A percentile compares a stretch with the other conserved stretches of the same genome.
phyloP scores from a whole-genome alignment of 176 grass and related monocot species.

The Oryza australiensis region DNA sequence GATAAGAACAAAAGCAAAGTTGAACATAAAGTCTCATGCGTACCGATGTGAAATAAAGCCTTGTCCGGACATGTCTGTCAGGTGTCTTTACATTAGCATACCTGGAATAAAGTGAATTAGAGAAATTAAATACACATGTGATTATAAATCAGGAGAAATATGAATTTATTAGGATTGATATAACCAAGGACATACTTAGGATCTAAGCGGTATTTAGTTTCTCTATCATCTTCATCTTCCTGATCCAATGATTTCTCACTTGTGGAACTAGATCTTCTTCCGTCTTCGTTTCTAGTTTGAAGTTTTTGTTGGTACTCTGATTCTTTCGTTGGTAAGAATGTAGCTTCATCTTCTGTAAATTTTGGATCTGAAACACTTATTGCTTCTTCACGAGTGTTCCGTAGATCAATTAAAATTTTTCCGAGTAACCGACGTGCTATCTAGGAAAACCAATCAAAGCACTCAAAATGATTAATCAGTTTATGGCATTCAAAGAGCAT shows the following conservation, averaged over 20 bases:
- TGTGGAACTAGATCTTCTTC: slow-evolving; percentile 66
- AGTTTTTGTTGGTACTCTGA: slow-evolving; percentile 60
- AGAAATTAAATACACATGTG: slow-evolving; percentile 22
- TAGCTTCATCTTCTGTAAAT: slow-evolving; percentile 55
- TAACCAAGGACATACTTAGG: slow-evolving; percentile 66
- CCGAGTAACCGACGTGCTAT: slow-evolving; percentile 95
- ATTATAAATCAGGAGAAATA: slow-evolving; percentile 19
- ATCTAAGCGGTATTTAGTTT: slow-evolving; percentile 98
- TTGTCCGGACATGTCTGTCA: slow-evolving; percentile 96
- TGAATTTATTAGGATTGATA: neutral
- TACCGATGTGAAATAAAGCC: slow-evolving; percentile 99
- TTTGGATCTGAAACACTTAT: slow-evolving; percentile 71
- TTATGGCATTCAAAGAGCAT: neutral
- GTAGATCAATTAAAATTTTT: slow-evolving; percentile 92
- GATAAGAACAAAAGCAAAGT: slow-evolving; percentile 29
- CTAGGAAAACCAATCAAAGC: slow-evolving; percentile 40
- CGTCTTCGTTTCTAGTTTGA: slow-evolving; percentile 66
- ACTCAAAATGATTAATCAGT: neutral
- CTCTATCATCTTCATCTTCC: slow-evolving; percentile 95
- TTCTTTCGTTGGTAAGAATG: slow-evolving; percentile 51
- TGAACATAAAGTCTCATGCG: neutral
- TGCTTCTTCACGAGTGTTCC: slow-evolving; percentile 96
- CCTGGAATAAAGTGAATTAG: slow-evolving; percentile 55
- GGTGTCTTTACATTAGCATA: slow-evolving; percentile 99
- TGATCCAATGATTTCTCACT: slow-evolving; percentile 81